A percentile compares a stretch with the other conserved stretches of the same genome.
phyloP scores from a whole-genome alignment of 306 rosid genomes.

The Hylodesmum podocarpum region DNA sequence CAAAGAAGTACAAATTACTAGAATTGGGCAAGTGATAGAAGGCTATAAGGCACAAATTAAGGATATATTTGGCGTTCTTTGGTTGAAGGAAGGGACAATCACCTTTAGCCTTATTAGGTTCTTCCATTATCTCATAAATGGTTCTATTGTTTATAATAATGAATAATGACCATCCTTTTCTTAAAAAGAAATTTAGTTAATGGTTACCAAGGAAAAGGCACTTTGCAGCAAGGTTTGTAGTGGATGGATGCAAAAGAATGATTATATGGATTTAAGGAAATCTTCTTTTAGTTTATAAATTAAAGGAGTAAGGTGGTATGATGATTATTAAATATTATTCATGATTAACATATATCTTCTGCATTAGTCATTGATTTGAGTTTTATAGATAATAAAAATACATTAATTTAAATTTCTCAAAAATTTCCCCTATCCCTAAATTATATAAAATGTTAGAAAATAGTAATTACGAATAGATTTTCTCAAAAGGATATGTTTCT shows the following conservation, averaged over 20 bases:
- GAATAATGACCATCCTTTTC: background rate
- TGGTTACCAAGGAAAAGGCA: background rate
- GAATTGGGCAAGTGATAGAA: constrained; percentile 12
- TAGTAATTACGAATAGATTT: too few species aligned
- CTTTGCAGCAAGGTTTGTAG: background rate
- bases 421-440: too few species aligned
- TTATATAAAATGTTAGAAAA: too few species aligned
- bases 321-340: too few species aligned
- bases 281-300: background rate
- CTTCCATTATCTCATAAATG: constrained; percentile 8
- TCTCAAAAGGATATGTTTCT: too few species aligned
- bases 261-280: background rate
- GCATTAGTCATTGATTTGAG: too few species aligned
- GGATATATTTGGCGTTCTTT: constrained; percentile 18
- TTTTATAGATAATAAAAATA: too few species aligned
- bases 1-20: background rate
- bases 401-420: too few species aligned
- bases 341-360: too few species aligned
- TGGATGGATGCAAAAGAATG: background rate
- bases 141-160: constrained; percentile 12
- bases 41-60: constrained; percentile 9
- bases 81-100: constrained; percentile 18
- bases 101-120: constrained; percentile 11
- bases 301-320: too few species aligned
- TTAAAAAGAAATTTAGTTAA: background rate